Base-by-base conservation (phyloP, 768 basidiomycete species). In the Leccinum longicurvipes region DNA sequence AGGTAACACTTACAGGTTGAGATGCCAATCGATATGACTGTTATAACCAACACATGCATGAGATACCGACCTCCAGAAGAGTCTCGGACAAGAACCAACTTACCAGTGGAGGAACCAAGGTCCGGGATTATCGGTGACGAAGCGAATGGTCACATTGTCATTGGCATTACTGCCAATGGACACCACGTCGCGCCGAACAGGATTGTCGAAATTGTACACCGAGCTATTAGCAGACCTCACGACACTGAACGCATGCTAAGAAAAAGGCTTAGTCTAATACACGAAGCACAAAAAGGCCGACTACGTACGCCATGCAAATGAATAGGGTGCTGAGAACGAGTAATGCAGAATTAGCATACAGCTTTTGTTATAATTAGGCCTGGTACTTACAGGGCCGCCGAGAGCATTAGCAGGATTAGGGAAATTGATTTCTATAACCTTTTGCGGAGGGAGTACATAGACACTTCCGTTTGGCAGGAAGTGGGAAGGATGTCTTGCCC, bases 71-170 rank as follows among this genome's bases (percentile, higher is more conserved):
- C 23, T 27, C 1, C 72, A 10, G 5, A 14, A 3, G 3, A 39
- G 4, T 11, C 10, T 42, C 11, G 10, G 21, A 11, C 73, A 14
- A 6, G 2, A 11, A 9, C 25, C 8, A 39, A 31, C 62, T 63
- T 50, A 73, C 70, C 72, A 80, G 60, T 79, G 79, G 41, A 80
- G 64, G 67, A 80, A 73, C 81, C 83, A 85, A 11, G 81, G 80
- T 15, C 86, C 87, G 1, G 86, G 76, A 66, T 89, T 89, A 59
- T 88, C 80, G 0, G 85, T 85, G 25, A 68, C 62, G 67, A 85
- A 87, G 47, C 85, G 79, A 50, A 89, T 74, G 4, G 79, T 79
- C 19, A 82, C 81, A 60, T 79, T 68, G 70, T 80, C 69, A 2
- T 56, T 59, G 63, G 78, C 39, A 0, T 28, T 39, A 3, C 17